A percentile compares a stretch with the other conserved stretches of the same genome.
These are phyloP conservation scores for Penicillium roqueforti DNA, from an alignment of 495 filamentous ascomycete species.

Conservation along the genomic window DNA sequence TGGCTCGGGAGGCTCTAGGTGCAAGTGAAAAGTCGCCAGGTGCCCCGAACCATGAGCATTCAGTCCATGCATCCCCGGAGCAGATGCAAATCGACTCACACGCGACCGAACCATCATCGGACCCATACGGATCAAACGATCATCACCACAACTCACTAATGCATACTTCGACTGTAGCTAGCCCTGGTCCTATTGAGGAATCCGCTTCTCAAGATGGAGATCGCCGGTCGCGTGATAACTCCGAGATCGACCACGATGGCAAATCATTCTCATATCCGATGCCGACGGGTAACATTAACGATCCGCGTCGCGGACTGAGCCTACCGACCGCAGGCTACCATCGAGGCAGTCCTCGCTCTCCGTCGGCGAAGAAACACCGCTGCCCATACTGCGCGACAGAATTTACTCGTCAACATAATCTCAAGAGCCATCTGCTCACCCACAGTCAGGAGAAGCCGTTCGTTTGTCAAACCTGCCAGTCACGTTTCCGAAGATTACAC, in stretches of 20 bases:
- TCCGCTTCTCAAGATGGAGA: constrained; percentile 42
- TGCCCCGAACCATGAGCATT: constrained; percentile 23
- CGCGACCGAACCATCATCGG: constrained; percentile 24
- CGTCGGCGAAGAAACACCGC: constrained; percentile 84
- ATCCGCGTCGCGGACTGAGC: constrained; percentile 65
- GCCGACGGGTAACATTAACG: constrained; percentile 41
- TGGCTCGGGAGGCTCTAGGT: constrained; percentile 43
- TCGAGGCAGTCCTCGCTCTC: constrained; percentile 62
- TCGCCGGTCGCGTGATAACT: constrained; percentile 34
- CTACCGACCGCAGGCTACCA: constrained; percentile 63
- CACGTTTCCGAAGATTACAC: constrained; percentile 86
- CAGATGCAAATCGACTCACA: constrained; percentile 47
- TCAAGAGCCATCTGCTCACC: constrained; percentile 97
- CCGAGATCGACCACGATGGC: constrained; percentile 42
- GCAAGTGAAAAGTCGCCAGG: constrained; percentile 40
- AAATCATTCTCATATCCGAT: constrained; percentile 53
- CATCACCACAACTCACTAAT: constrained; percentile 32
- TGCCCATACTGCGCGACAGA: constrained; percentile 94
- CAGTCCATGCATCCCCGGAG: constrained; percentile 34
- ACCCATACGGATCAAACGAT: constrained; percentile 33
- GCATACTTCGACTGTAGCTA: constrained; percentile 43
- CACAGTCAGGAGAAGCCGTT: constrained; percentile 99
- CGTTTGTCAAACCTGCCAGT: constrained; percentile 80
- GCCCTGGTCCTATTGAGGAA: constrained; percentile 46
- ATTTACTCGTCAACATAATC: constrained; percentile 95